Base-by-base conservation (phyloP, 208 protist species). In the Leishmania turanica region DNA sequence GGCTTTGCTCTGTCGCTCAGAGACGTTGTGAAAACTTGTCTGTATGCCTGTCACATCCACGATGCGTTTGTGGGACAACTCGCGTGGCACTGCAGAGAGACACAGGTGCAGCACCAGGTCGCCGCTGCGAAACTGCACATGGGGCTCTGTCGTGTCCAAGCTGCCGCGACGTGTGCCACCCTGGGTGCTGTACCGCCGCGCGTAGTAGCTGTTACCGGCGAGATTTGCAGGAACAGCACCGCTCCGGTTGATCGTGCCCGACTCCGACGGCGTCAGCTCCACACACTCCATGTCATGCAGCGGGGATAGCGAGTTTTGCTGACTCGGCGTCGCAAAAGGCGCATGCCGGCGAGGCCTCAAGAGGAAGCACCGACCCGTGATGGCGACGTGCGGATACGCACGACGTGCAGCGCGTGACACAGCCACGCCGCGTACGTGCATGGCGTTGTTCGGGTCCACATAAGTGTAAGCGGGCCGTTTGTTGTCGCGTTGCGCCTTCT, bases 41-140 rank as follows among this genome's bases (percentile, higher is more conserved):
- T 86, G 77, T 58, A 95, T 77, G 15, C 94, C 94, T 6, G 91
- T 91, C 15, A 96, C 92, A 78, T 97, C 94, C 66, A 94, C 92
- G 69, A 94, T 72, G 27, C 86, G 92, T 47, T 82, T 83, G 7
- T 78, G 69, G 24, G 89, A 83, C 40, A 95, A 75, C 40, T 85
- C 75, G 24, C 74, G 77, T 5, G 91, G 88, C 17, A 88, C 85
- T 1, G 88, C 83, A 58, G 84, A 90, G 27, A 58, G 62, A 49
- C 71, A n/a, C 8, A 86, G 47, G 24, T 72, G 78, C 47, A 93
- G 58, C 37, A 93, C 75, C 31, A 93, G 3, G 84, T 95, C 88
- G 31, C 91, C 83, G 49, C 34, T 79, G 34, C 79, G 37, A 56
- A 86, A 84, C 21, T 60, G 65, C 31, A 21, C 64, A 47, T 72